Percentiles rank a stretch among this genome's conserved stretches.
Conservation (phyloP, 2,329 filamentous ascomycete genomes). For the Aspergillus quadricinctus region DNA sequence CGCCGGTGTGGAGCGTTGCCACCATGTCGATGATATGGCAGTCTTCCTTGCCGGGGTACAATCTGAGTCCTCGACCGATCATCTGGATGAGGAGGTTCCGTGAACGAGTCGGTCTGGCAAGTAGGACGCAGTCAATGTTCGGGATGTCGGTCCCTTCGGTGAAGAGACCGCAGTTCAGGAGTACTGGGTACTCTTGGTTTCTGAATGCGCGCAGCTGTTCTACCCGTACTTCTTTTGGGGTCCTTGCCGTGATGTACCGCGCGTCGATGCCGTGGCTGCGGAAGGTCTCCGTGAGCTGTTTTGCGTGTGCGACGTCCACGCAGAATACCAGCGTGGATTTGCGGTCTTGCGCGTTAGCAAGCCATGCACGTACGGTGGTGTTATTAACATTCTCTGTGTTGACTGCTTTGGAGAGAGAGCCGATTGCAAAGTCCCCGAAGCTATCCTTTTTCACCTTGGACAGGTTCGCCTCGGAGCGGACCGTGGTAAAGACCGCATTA, state of each 20-base stretch:
- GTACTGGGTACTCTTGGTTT: slow-evolving; percentile 71
- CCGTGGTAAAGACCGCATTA: slow-evolving; percentile 89
- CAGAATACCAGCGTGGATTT: slow-evolving; percentile 92
- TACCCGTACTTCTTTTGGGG: slow-evolving; percentile 62
- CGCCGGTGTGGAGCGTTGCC: slow-evolving; percentile 73
- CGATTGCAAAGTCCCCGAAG: slow-evolving; percentile 73
- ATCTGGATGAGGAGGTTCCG: slow-evolving; percentile 94
- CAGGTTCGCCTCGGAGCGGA: slow-evolving; percentile 76
- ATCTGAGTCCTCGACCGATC: slow-evolving; percentile 89
- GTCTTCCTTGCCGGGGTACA: slow-evolving; percentile 74
- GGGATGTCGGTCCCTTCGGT: slow-evolving; percentile 98
- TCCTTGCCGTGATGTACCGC: slow-evolving; percentile 79
- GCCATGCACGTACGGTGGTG: slow-evolving; percentile 80
- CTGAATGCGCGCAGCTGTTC: slow-evolving; percentile 73
- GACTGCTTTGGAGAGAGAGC: slow-evolving; percentile 73
- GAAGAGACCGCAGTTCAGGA: slow-evolving; percentile 93
- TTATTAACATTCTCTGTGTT: slow-evolving; percentile 80
- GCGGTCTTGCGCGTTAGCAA: slow-evolving; percentile 66
- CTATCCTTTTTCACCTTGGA: slow-evolving; percentile 60
- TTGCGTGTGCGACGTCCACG: slow-evolving; percentile 81
- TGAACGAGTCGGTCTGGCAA: slow-evolving; percentile 84
- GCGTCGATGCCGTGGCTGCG: slow-evolving; percentile 75
- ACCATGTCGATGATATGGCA: slow-evolving; percentile 98
- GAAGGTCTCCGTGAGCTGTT: slow-evolving; percentile 69
- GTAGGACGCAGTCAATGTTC: slow-evolving; percentile 88